These are phyloP conservation scores for Knoxia roxburghii DNA, from an alignment of 257 asterid genomes.

Conservation along the genomic window DNA sequence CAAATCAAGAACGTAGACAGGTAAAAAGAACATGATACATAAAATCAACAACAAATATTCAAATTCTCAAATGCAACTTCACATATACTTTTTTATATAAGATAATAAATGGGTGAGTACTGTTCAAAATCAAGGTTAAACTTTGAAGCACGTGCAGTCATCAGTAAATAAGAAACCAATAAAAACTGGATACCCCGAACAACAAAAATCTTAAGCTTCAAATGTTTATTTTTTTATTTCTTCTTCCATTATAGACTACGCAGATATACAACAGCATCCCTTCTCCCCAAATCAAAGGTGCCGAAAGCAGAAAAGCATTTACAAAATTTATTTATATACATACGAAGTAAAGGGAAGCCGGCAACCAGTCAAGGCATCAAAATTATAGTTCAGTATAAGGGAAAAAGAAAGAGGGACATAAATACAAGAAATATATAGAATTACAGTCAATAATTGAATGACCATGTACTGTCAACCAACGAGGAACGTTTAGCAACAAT, in stretches of 20 bases:
- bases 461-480: not conserved
- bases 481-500: not conserved
- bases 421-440: not conserved
- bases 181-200: not conserved
- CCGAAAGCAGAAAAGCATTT: too few species aligned
- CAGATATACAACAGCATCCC: not conserved
- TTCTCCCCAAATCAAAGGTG: too few species aligned
- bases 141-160: not conserved
- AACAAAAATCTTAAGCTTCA: not conserved
- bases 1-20: not conserved
- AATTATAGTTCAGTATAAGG: not conserved
- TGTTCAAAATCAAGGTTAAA: not conserved
- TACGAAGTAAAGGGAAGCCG: too few species aligned
- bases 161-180: not conserved
- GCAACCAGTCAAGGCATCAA: not conserved
- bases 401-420: not conserved
- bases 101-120: not conserved
- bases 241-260: too few species aligned
- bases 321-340: too few species aligned
- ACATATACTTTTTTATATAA: not conserved
- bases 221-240: not conserved
- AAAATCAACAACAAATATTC: not conserved
- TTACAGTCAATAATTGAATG: not conserved
- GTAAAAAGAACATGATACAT: not conserved
- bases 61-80: not conserved